Evolutionary conservation across 2,329 filamentous ascomycete species (phyloP), one percentile per base, ranked within the genome.

Genomic region (Xylaria sp.): DNA sequence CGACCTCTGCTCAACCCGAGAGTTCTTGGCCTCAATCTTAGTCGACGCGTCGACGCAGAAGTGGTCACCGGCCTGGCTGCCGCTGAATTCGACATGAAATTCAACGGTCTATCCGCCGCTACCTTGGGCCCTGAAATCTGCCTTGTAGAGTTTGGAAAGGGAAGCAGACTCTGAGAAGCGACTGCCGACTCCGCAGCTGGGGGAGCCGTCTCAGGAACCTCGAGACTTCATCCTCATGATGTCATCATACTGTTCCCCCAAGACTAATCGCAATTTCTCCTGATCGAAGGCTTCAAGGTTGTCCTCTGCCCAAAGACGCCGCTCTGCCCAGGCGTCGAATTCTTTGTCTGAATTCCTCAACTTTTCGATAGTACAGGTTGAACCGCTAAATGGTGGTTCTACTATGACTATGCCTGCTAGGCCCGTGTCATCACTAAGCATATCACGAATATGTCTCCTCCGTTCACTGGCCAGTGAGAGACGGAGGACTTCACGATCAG

Each of bases 371-470:
- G n/a, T n/a, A n/a, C n/a, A n/a, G n/a, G n/a, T n/a, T n/a, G n/a
- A n/a, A n/a, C n/a, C n/a, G n/a, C n/a, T n/a, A n/a, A n/a, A n/a
- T n/a, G n/a, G n/a, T n/a, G n/a, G n/a, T n/a, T n/a, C n/a, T n/a
- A n/a, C n/a, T n/a, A n/a, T n/a, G n/a, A n/a, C n/a, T n/a, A n/a
- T n/a, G n/a, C n/a, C n/a, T n/a, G n/a, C n/a, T n/a, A n/a, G n/a
- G n/a, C n/a, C n/a, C n/a, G n/a, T n/a, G n/a, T n/a, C n/a, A n/a
- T n/a, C n/a, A n/a, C n/a, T n/a, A n/a, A 70, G 56, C 9, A 48
- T 4, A 3, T 41, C 8, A 7, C 66, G 61, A 1, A 71, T 11
- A 46, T 71, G 67, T 1, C 17, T 20, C 2, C 68, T 63, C 0
- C 56, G 52, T 16, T 38, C 5, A 22, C 65, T 56, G 13, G 21